phyloP scores from a whole-genome alignment of 805 yeast species.

The Candida awuae region DNA sequence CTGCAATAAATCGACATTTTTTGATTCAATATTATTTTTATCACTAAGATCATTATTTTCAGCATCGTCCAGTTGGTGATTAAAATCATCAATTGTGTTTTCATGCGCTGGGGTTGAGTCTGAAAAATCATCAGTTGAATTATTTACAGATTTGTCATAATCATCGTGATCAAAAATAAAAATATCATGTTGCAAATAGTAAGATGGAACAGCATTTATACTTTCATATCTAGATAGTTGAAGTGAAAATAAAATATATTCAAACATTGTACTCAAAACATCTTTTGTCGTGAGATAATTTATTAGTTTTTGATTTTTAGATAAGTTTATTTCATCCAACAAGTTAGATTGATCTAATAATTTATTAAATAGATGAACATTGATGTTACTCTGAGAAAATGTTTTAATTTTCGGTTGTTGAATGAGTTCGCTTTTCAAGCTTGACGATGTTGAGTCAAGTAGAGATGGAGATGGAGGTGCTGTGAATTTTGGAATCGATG shows the following conservation, averaged over 20 bases:
- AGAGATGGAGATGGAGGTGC: neutral
- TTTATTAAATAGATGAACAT: slow-evolving; percentile 25
- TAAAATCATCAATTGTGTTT: neutral
- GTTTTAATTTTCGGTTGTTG: neutral
- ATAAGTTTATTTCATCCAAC: slow-evolving; percentile 28
- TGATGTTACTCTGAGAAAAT: slow-evolving; percentile 7
- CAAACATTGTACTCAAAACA: slow-evolving; percentile 25
- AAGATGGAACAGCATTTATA: slow-evolving; percentile 4
- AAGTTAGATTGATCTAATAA: slow-evolving; percentile 31
- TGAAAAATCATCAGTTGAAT: slow-evolving; percentile 8
- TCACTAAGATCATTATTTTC: neutral
- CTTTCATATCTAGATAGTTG: slow-evolving; percentile 14
- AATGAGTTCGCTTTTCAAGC: slow-evolving; percentile 3
- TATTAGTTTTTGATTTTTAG: slow-evolving; percentile 29
- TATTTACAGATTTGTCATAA: neutral
- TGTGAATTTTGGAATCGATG: neutral
- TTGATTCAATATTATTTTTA: slow-evolving; percentile 1
- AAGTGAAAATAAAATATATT: slow-evolving; percentile 25
- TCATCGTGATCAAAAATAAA: slow-evolving; percentile 6
- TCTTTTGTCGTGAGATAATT: slow-evolving; percentile 26
- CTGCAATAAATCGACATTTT: slow-evolving; percentile 10
- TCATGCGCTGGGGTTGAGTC: slow-evolving; percentile 4
- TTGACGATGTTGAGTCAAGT: neutral
- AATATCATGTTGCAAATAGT: slow-evolving; percentile 11
- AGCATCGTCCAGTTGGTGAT: neutral